These are phyloP conservation scores for Suillus tomentosus DNA, from an alignment of 768 basidiomycete species.

Conservation along the genomic window DNA sequence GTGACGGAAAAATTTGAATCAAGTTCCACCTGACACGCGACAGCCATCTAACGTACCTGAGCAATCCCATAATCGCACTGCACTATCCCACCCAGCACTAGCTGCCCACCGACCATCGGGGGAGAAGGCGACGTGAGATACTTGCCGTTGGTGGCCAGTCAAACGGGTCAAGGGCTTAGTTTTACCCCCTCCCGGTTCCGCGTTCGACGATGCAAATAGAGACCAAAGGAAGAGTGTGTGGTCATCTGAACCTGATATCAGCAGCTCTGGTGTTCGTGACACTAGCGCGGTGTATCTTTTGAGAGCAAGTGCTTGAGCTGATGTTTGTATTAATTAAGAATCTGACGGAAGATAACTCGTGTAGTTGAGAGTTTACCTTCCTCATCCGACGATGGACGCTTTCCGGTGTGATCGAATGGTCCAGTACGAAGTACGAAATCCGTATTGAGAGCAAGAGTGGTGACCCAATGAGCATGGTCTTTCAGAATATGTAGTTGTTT, in stretches of 20 bases:
- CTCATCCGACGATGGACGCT: slow-evolving; percentile 75
- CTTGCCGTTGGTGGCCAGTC: slow-evolving; percentile 93
- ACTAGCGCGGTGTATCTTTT: slow-evolving; percentile 76
- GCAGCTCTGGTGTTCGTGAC: slow-evolving; percentile 65
- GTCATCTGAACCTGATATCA: slow-evolving; percentile 97
- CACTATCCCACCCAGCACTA: slow-evolving; percentile 88
- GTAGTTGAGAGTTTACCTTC: slow-evolving; percentile 59
- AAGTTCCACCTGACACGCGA: slow-evolving; percentile 1
- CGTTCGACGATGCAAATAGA: slow-evolving; percentile 55
- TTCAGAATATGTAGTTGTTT: slow-evolving; percentile 81
- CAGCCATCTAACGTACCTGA: slow-evolving; percentile 47
- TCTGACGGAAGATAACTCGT: neutral
- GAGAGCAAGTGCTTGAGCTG: slow-evolving; percentile 77
- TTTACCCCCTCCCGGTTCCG: slow-evolving; percentile 41
- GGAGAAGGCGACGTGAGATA: slow-evolving; percentile 92
- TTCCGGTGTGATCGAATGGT: slow-evolving; percentile 88
- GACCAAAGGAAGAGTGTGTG: slow-evolving; percentile 98
- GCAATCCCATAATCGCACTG: slow-evolving; percentile 90
- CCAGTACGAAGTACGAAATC: slow-evolving; percentile 95
- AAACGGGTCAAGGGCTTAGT: slow-evolving; percentile 76
- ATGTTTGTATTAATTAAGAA: neutral
- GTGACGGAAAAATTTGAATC: neutral
- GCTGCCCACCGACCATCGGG: slow-evolving; percentile 94
- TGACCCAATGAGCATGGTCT: slow-evolving; percentile 99
- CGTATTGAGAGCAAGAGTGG: slow-evolving; percentile 91